Evolutionary conservation across 83 land plant genomes (phyloP).

Genomic region (Diphasiastrum complanatum): DNA sequence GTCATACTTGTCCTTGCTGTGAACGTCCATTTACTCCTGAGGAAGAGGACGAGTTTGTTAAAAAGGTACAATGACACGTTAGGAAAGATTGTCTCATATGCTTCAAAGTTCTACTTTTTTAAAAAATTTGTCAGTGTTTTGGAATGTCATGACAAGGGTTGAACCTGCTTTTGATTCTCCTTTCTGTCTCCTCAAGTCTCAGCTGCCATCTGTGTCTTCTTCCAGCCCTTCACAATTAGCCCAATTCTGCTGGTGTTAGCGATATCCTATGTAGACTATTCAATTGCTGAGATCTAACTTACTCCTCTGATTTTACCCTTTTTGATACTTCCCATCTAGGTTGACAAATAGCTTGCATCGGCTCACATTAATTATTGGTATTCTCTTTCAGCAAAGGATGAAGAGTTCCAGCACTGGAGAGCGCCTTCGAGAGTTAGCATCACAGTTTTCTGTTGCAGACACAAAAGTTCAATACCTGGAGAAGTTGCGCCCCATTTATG

Average conservation of each 20-base stretch:
- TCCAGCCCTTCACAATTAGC: too few relatives aligned
- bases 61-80: slow-evolving; percentile 49
- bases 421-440: slow-evolving; percentile 59
- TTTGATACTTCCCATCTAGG: background rate
- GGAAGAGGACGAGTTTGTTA: slow-evolving; percentile 96
- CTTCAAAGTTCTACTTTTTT: background rate
- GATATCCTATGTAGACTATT: too few relatives aligned
- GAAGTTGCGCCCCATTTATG: slow-evolving; percentile 78
- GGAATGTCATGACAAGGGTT: too few relatives aligned
- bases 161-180: too few relatives aligned
- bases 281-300: too few relatives aligned
- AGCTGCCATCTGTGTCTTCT: background rate
- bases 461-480: slow-evolving; percentile 73
- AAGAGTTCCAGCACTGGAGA: slow-evolving; percentile 72
- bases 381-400: slow-evolving; percentile 65
- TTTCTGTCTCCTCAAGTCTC: too few relatives aligned
- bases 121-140: background rate
- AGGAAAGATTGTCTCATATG: background rate
- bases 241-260: too few relatives aligned
- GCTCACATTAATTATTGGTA: slow-evolving; percentile 7
- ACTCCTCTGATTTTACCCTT: background rate
- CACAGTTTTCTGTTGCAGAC: slow-evolving; percentile 58
- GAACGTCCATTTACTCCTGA: slow-evolving; percentile 86
- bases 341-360: background rate
- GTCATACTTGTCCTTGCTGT: slow-evolving; percentile 95